These are phyloP conservation scores for Anethum foeniculum DNA, from an alignment of 140 eudicot genomes.

Conservation along the genomic window DNA sequence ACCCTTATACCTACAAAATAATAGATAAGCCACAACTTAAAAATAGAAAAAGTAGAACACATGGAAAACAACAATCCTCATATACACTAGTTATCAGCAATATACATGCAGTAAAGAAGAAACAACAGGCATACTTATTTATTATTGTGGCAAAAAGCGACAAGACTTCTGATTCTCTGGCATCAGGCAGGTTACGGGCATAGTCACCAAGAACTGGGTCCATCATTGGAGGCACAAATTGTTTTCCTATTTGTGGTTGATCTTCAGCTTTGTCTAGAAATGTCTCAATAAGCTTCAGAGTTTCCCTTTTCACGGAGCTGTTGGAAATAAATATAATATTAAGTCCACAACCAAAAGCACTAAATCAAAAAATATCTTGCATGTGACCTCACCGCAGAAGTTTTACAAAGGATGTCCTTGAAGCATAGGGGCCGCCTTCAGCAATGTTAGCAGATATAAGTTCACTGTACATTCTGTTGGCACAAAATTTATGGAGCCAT, in stretches of 20 bases:
- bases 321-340: not conserved
- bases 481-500: not conserved
- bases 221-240: conserved; percentile 99
- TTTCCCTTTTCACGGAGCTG: conserved; percentile 95
- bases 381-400: conserved; percentile 59
- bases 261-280: conserved; percentile 96
- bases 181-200: conserved; percentile 96
- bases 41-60: not conserved
- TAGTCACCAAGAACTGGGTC: conserved; percentile 99
- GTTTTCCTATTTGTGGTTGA: conserved; percentile 90
- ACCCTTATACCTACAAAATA: conserved; percentile 54
- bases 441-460: conserved; percentile 82
- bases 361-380: not conserved
- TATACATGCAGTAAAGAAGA: not conserved
- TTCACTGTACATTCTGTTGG: conserved; percentile 93
- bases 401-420: conserved; percentile 77
- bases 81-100: not conserved
- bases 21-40: conserved; percentile 1
- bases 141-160: conserved; percentile 95
- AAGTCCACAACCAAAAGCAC: not conserved
- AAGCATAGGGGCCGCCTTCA: conserved; percentile 85
- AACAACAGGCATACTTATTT: conserved; percentile 52
- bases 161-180: conserved; percentile 95
- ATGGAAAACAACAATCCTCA: not conserved
- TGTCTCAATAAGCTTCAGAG: conserved; percentile 86